Evolutionary conservation across 495 filamentous ascomycete species (phyloP), one percentile per base, ranked within the genome.

Genomic region (Cercophora sp.): DNA sequence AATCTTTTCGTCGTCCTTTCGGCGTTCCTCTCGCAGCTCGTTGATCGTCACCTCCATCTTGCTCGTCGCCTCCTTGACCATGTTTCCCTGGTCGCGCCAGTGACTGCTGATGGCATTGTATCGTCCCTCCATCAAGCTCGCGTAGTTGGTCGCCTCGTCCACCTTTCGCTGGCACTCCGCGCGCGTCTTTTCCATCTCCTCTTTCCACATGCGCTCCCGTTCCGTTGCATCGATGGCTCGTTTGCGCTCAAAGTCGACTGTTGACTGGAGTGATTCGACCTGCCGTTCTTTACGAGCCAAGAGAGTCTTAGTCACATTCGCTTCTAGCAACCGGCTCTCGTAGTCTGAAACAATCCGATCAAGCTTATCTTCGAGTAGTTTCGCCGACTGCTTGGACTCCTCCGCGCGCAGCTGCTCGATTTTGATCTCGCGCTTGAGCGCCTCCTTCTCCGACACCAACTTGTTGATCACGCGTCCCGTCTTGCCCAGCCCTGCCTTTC

Each of bases 381-480:
- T 87, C 32, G 87, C 84, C 29, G 80, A 80, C 41, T 86, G 81
- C 51, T 83, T 81, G 10, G 84, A 81, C 48, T 91, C 89, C 48
- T 92, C 87, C 25, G 85, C 77, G 15, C 81, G 79, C 15, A 86
- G 75, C 25, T 79, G 80, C 63, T 91, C 85, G 19, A 91, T 75
- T 51, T 84, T 79, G 47, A 90, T 79, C 55, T 96, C 91, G 34
- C 91, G 83, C 52, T 84, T 88, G 39, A 94, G 71, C 23, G 85
- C 81, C 44, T 95, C 91, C 59, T 92, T 93, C 57, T 96, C 91
- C 29, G 85, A 87, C 70, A 93, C 89, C 27, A 96, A 67, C 48
- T 83, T 82, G 64, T 96, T 90, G 60, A 96, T 96, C 11, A 96
- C 91, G 11, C 91, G 82, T n/a, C 91, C 90, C 2, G 87, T 93